phyloP scores from a whole-genome alignment of 2,329 filamentous ascomycete species.

The Alternaria sp. region DNA sequence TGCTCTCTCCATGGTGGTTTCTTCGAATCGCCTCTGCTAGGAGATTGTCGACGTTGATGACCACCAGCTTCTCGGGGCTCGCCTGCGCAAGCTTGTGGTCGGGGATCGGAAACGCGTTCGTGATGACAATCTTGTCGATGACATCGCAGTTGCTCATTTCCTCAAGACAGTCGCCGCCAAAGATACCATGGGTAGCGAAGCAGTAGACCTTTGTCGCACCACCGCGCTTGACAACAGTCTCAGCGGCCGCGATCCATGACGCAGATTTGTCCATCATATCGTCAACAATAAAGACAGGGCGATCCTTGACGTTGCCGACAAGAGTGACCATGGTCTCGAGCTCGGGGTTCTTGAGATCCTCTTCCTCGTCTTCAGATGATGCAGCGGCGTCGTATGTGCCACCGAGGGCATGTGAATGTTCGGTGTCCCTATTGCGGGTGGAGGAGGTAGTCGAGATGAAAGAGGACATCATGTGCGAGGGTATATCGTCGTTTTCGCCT shows the following conservation, averaged over 20 bases:
- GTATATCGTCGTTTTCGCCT: slow-evolving; percentile 57
- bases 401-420: slow-evolving; percentile 74
- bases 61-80: slow-evolving; percentile 74
- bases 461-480: slow-evolving; percentile 85
- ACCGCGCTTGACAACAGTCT: slow-evolving; percentile 93
- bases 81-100: slow-evolving; percentile 72
- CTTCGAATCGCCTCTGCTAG: slow-evolving; percentile 91
- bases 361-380: slow-evolving; percentile 90
- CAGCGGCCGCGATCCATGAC: slow-evolving; percentile 96
- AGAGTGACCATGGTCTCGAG: slow-evolving; percentile 95
- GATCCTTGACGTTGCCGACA: slow-evolving; percentile 90
- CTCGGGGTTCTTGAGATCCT: slow-evolving; percentile 78
- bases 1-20: slow-evolving; percentile 94
- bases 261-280: slow-evolving; percentile 99
- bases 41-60: slow-evolving; percentile 87
- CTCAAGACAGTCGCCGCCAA: slow-evolving; percentile 86
- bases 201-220: slow-evolving; percentile 93
- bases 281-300: slow-evolving; percentile 92
- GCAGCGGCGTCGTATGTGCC: slow-evolving; percentile 84
- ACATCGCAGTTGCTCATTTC: slow-evolving; percentile 91
- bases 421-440: slow-evolving; percentile 40
- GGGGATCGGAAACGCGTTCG: slow-evolving; percentile 93
- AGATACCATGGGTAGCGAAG: slow-evolving; percentile 95
- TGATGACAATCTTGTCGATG: slow-evolving; percentile 93
- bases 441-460: slow-evolving; percentile 81